Evolutionary conservation across 192 early-diverging fungal genomes (phyloP), one percentile per base, ranked within the genome.

Genomic region (Coemansia sp.): DNA sequence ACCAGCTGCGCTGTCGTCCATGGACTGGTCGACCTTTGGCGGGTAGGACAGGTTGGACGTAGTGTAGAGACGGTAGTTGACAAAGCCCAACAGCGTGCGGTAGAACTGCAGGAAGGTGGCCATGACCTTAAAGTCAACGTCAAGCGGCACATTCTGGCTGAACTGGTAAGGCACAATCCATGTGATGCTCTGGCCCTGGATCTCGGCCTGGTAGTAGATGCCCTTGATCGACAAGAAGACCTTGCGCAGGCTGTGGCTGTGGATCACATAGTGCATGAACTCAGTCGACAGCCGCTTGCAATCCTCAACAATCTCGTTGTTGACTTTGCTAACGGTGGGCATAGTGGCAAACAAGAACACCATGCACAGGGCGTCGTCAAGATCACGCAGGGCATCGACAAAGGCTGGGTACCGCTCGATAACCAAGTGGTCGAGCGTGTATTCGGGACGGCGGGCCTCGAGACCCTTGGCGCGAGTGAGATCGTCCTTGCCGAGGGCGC

Each of bases 121-220:
- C 95, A 99, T 98, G 45, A 99, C 91, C 77, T 93, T 88, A 80
- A 99, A 94, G 80, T 99, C 97, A 36, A 99, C 96, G 78, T 95
- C 93, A 17, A 85, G 83, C 13, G 97, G 97, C 36, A 93, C 78
- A 46, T 86, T 76, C 85, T 95, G 93, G 70, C 91, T 87, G 84
- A 99, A 99, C 82, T 96, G 90, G 80, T 95, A 94, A 17, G 97
- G 97, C 13, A 95, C 92, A 50, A 99, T 85, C 97, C 97, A 99
- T 34, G 91, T 96, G 34, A 99, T 85, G 58, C 86, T 88, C 74
- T 95, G 91, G 38, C 97, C 97, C 77, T 92, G 89, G 78, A 99
- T 92, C 60, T 97, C 95, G n/a, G 92, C 95, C 85, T 97, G 95
- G 83, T 98, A 99, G 84, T 99, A 99, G 77, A 99, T 97, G 56